Evolutionary conservation across 768 basidiomycete species (phyloP), one percentile per base, ranked within the genome.

Genomic region (Boletus tomentosulus): DNA sequence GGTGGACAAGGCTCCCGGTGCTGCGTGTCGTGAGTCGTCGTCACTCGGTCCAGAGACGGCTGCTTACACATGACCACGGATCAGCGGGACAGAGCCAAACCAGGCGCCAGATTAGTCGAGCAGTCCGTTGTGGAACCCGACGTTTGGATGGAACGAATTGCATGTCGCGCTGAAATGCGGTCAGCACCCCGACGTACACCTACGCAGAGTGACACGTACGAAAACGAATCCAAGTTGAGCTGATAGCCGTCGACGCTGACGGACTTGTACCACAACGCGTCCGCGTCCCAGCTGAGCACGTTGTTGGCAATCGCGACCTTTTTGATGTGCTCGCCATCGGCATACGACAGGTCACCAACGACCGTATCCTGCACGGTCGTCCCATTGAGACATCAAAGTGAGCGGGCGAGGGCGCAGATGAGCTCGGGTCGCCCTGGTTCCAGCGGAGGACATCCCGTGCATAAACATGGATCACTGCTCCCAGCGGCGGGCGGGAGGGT

Each of bases 221-320:
- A 52, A 35, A 51, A 60, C 1, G 56, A 53, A 34, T 57, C 19
- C 25, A 62, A 9, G 24, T 13, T 12, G 33, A 62, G 15, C 13
- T 34, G 31, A 25, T 60, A 62, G 16, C 51, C 61, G 3, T 51
- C 49, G 3, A 53, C 5, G 33, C 12, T 22, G 28, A 54, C 48
- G 6, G 59, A 57, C 33, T 62, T 62, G 39, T 48, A 62, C 61
- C 61, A 62, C 12, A 38, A 25, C n/a, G n/a, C n/a, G n/a, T n/a
- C n/a, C n/a, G n/a, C n/a, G n/a, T n/a, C n/a, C n/a, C n/a, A n/a
- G n/a, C n/a, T n/a, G n/a, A n/a, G n/a, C 3, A 51, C 38, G 10
- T 57, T 57, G 15, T 51, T 24, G 22, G 54, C 54, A 2, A 62
- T 46, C 8, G 27, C 5, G 7, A 62, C 51, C 38, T 22, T 51